phyloP scores from a whole-genome alignment of 495 filamentous ascomycete genomes.

The Platismatia glauca region DNA sequence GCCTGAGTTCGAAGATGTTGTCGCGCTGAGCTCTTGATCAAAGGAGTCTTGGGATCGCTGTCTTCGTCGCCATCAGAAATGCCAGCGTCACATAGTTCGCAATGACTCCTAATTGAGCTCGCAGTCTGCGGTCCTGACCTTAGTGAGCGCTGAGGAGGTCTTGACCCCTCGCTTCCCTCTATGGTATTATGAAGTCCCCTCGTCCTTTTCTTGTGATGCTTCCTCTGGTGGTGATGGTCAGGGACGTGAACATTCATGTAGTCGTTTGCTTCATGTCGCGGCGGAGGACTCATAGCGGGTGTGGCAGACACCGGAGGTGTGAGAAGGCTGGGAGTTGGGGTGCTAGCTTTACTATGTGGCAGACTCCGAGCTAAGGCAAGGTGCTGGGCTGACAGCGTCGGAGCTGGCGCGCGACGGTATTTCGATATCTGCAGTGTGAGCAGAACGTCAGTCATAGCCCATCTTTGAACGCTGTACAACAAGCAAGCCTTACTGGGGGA shows the following conservation, averaged over 20 bases:
- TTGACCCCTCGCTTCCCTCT: conserved; percentile 1
- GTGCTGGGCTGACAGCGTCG: conserved; percentile 1
- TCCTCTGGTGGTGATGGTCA: background rate
- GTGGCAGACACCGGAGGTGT: conserved; percentile 15
- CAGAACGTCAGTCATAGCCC: background rate
- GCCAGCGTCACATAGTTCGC: background rate
- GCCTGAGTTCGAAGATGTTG: background rate
- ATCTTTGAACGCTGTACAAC: background rate
- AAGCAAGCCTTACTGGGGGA: background rate
- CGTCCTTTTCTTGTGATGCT: background rate
- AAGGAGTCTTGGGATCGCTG: background rate
- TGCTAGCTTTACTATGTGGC: conserved; percentile 15
- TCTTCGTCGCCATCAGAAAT: background rate
- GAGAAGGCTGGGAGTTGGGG: conserved; percentile 15
- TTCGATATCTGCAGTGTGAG: conserved; percentile 3
- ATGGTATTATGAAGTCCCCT: conserved; percentile 3
- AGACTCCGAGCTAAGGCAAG: conserved; percentile 11
- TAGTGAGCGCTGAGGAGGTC: background rate
- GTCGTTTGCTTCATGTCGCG: conserved; percentile 17
- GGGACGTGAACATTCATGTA: conserved; percentile 8
- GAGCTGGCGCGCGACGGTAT: conserved; percentile 8
- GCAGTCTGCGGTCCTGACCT: background rate
- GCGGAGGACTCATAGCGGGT: conserved; percentile 18
- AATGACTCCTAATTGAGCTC: background rate
- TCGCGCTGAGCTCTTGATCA: background rate